Evolutionary conservation across 2,329 filamentous ascomycete species (phyloP), one percentile per base, ranked within the genome.

Genomic region (Ophiostoma triangulosporum): DNA sequence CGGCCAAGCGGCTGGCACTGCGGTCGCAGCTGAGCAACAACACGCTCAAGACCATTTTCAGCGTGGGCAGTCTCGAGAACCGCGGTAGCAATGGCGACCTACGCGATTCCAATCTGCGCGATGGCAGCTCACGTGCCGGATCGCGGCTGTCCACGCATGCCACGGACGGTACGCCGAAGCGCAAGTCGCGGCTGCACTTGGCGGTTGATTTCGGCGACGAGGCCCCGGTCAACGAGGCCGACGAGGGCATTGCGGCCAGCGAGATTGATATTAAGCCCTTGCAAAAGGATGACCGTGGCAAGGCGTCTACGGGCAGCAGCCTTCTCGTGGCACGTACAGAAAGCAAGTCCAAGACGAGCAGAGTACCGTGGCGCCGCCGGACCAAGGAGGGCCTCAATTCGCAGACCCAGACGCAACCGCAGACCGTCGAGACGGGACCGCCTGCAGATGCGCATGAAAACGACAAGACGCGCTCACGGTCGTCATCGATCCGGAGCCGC

Each of bases 1-100:
- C 64, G 14, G 63, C 66, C 1, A 70, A 68, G 57, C 66, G 65
- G 38, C 58, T 69, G 11, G 61, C 64, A 6, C 58, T 73, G 46
- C 69, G 66, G 45, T 62, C 64, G 0, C 68, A 71, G 31, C 59
- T 66, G n/a, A 75, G 70, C 59, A 69, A 69, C 57, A 73, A 75
- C 26, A 74, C 71, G 0, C 60, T 76, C 26, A 71, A 71, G 51
- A 76, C 73, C 1, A 75, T 76, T 17, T 60, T 76, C 51, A 76
- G 74, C 55, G 72, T 75, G 8, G 72, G 70, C 6, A 76, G 72
- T 49, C 62, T 70, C 17, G 71, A 74, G 46, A 57, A 32, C 9
- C 46, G 50, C 17, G 49, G 60, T 15, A 63, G 56, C 36, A 60
- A 46, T 29, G 43, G 36, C 15, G 57, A 55, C n/a, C 31, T 46